Base-by-base conservation (phyloP, 2,329 filamentous ascomycete genomes). In the Aureobasidium sp. region DNA sequence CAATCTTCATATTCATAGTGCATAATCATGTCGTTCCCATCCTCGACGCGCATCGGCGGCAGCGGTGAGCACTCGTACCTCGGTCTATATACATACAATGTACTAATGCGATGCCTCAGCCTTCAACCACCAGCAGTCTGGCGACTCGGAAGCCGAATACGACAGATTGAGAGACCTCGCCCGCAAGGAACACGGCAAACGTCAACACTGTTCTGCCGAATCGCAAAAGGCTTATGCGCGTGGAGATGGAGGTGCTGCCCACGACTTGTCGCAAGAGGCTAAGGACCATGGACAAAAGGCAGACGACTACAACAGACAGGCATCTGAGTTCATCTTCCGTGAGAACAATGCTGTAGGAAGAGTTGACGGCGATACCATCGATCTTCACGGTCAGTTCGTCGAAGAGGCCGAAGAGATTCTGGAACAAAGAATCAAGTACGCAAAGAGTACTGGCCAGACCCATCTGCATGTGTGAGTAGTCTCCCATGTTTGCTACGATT, bases 351-450 rank as follows among this genome's bases (percentile, higher is more conserved):
- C 89, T 25, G 74, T 80, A 3, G 89, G 85, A 21, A 85, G 88
- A 64, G 88, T 96, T 10, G 82, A 84, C 16, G 79, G 80, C 44
- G 93, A 97, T 75, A 91, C 89, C 9, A 92, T 99, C 68, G 94
- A 99, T 76, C 81, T 99, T 51, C 94, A 99, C 74, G 94, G 94
- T 3, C 89, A 95, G 71, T 97, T 88, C 70, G 92, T 96, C 63
- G 90, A 96, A 73, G 94, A 97, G 78, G 94, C 94, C 5, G 91
- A 96, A 78, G 84, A 90, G 66, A 94, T 97, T 62, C 79, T 97
- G 27, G 90, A 93, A 77, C 81, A 90, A 75, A 83, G 94, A 67
- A 96, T 99, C 70, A 84, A 85, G 67, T 86, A 89, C 67, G 91
- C 91, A 62, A 84, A 85, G 72, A 74, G 82, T 58, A 82, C 84